Evolutionary conservation across 179 eudicot genomes (phyloP), one percentile per base, ranked within the genome.

Genomic region (Actinidia arguta): DNA sequence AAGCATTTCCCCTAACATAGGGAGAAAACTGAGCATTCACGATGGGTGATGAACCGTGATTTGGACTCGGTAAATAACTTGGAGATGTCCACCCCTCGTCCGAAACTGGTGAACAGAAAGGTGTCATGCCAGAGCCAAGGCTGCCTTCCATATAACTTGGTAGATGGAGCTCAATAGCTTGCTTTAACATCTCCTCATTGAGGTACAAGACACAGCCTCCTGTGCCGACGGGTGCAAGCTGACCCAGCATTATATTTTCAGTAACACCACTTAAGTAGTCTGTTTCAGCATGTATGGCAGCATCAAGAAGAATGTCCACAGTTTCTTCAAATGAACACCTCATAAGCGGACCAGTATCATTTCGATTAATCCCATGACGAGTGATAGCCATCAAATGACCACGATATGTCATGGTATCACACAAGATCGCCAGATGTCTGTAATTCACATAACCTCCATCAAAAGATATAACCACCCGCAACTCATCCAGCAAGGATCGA

Each of bases 301-400:
- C 98, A 86, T 95, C 99, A 47, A 97, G 95, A 75, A 97, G 98
- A 86, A 97, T 97, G 85, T 95, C 99, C 72, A 97, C 99, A n/a
- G 99, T 97, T 87, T 97, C 99, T 87, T 97, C 99, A 84, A 97
- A 97, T 20, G 99, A 97, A 89, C 98, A 95, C 80, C 99, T 93
- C 99, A 95, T 97, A 90, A 97, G 73, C 1, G 99, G 99, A 17
- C 99, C 98, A 12, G 99, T 97, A 76, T 94, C 96, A 69, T 95
- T 95, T 24, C 99, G 85, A 71, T 97, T 95, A 76, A 97, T 97
- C 52, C 99, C 99, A 66, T 97, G 99, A 61, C 97, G 94, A 71
- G 99, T 97, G 68, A 97, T 97, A 85, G 99, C 96, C 99, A 97
- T 95, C 82, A 97, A 81, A 87, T 97, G 99, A 79, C 99, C 99